These are phyloP conservation scores for Suillus subluteus DNA, from an alignment of 768 basidiomycete genomes.

Conservation along the genomic window DNA sequence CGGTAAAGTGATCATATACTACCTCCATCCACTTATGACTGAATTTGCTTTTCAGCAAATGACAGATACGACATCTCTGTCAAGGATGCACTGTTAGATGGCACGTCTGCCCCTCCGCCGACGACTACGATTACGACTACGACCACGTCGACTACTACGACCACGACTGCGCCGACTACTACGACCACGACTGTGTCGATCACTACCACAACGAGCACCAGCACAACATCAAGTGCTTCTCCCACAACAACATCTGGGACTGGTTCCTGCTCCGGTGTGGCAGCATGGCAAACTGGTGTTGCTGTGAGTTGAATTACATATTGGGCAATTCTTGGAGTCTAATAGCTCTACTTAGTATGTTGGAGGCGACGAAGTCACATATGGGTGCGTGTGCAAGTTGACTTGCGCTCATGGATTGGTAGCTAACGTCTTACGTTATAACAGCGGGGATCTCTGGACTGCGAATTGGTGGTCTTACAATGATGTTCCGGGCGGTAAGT, in stretches of 20 bases:
- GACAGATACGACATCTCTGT: slow-evolving; percentile 44
- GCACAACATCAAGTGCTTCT: slow-evolving; percentile 27
- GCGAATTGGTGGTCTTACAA: slow-evolving; percentile 52
- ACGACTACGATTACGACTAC: slow-evolving; percentile 26
- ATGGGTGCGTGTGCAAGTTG: slow-evolving; percentile 34
- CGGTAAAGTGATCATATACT: slow-evolving; percentile 25
- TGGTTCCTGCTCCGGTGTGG: slow-evolving; percentile 45
- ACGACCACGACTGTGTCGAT: slow-evolving; percentile 14
- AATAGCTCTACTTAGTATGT: slow-evolving; percentile 39
- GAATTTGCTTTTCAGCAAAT: slow-evolving; percentile 38
- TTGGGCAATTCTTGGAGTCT: neutral
- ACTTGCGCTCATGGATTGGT: too few relatives aligned
- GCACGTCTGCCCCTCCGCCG: slow-evolving; percentile 19
- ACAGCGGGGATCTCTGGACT: slow-evolving; percentile 53
- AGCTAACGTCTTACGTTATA: neutral
- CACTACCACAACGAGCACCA: slow-evolving; percentile 12
- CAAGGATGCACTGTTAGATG: slow-evolving; percentile 42
- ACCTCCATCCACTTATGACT: neutral
- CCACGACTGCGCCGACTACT: slow-evolving; percentile 20
- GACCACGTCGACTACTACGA: neutral
- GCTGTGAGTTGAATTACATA: slow-evolving; percentile 37
- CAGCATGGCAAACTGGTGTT: slow-evolving; percentile 42
- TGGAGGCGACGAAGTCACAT: slow-evolving; percentile 44
- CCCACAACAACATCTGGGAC: slow-evolving; percentile 26
- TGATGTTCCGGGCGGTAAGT: slow-evolving; percentile 40